Evolutionary conservation across 1,284 basidiomycete genomes (phyloP).

Genomic region (Ceratobasidium sp.): DNA sequence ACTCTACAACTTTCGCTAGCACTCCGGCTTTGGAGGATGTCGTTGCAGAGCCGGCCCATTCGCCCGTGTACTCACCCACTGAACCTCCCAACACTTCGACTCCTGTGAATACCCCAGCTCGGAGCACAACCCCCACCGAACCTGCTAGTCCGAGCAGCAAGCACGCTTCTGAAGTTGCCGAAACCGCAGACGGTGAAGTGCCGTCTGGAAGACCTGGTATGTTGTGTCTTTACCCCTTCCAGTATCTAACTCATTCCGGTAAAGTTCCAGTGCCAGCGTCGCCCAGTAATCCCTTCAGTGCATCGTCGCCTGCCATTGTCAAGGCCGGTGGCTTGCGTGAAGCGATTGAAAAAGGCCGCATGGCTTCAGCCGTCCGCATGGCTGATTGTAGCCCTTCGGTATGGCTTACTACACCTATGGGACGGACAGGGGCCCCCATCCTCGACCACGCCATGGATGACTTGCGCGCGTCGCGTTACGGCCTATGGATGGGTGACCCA

Average conservation of each 20-base stretch:
- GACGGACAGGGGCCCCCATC: neutral
- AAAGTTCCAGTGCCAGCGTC: neutral
- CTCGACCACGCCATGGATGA: neutral
- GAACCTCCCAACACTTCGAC: too few species aligned
- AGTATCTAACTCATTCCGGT: neutral
- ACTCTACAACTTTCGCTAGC: too few species aligned
- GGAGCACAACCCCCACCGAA: too few species aligned
- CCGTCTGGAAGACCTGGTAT: neutral
- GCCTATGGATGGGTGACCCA: neutral
- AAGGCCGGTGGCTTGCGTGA: neutral
- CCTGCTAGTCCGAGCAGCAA: too few species aligned
- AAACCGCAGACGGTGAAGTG: too few species aligned
- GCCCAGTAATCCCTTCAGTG: neutral
- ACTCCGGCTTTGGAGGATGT: too few species aligned
- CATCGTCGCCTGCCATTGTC: neutral
- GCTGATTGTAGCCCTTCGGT: neutral
- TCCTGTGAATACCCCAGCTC: too few species aligned
- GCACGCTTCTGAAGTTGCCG: too few species aligned
- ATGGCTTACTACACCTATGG: neutral
- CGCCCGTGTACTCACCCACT: too few species aligned
- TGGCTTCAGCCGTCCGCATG: neutral
- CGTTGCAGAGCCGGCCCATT: too few species aligned
- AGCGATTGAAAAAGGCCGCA: neutral
- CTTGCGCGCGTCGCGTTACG: neutral
- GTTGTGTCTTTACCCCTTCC: neutral